A percentile compares a stretch with the other conserved stretches of the same genome.
Conservation (phyloP, 768 basidiomycete genomes). For the Collybiopsis luxurians region DNA sequence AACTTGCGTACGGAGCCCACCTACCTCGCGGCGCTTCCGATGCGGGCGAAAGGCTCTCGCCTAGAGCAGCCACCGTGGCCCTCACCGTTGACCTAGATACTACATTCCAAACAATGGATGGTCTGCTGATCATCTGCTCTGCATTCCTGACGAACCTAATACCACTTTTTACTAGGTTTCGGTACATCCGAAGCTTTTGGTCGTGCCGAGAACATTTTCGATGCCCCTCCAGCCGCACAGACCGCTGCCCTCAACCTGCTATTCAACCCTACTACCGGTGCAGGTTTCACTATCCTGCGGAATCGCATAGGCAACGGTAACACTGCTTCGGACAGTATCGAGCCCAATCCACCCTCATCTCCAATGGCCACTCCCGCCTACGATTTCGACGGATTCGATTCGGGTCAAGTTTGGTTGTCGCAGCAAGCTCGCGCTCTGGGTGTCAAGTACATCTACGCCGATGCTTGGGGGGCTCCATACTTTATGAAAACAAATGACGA, state of each 20-base stretch:
- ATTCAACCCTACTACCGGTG: constrained; percentile 12
- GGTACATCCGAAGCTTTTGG: constrained; percentile 13
- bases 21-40: too few relatives aligned
- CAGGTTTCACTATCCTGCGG: constrained; percentile 12
- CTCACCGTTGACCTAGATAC: too few relatives aligned
- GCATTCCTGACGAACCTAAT: too few relatives aligned
- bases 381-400: constrained; percentile 7
- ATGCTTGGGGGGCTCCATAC: constrained; percentile 12
- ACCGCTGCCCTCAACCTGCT: constrained; percentile 11
- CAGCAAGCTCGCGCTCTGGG: constrained; percentile 8
- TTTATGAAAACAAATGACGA: constrained; percentile 13
- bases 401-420: constrained; percentile 10
- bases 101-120: too few relatives aligned
- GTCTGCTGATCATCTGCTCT: too few relatives aligned
- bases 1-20: too few relatives aligned
- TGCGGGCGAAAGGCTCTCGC: too few relatives aligned
- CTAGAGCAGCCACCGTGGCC: too few relatives aligned
- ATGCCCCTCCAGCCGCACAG: constrained; percentile 2
- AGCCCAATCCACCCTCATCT: constrained; percentile 8
- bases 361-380: constrained; percentile 10
- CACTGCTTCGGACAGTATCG: constrained; percentile 7
- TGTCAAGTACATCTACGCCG: constrained; percentile 9
- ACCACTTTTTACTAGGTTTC: constrained; percentile 8
- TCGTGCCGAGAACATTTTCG: constrained; percentile 8
- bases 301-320: constrained; percentile 13